Evolutionary conservation across 768 basidiomycete species (phyloP), one percentile per base, ranked within the genome.

Genomic region (Dacryopinax primogenitus): DNA sequence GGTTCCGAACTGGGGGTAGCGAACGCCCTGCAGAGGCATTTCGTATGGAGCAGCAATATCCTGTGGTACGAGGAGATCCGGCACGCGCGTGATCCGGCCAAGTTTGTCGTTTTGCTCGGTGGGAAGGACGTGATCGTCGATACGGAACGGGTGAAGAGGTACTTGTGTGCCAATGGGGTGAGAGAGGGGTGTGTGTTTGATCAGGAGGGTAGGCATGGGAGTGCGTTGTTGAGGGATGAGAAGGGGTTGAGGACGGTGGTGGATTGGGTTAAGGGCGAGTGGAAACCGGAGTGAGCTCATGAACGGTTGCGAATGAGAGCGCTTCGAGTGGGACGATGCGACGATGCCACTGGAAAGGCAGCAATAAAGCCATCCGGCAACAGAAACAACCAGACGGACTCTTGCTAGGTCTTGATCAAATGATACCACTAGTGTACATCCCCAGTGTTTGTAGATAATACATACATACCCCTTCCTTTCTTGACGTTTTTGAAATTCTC

Each of bases 51-150:
- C 37, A 83, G 88, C 12, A 96, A 96, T 72, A 85, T 89, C 11
- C 78, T 97, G 12, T 97, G 88, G 84, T 89, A 84, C 67, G 90
- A 93, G 74, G 88, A 94, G 70, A 92, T 95, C 51, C 89, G 90
- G 0, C 80, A 91, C 71, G 87, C 86, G 16, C 76, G 79, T 16
- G 84, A 92, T 73, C 81, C 85, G 0, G 68, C 77, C 34, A 85
- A 83, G 71, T 83, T 86, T 0, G 74, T 86, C 62, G 88, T 91
- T 73, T 78, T 94, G 67, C 78, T 96, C 18, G 90, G 91, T n/a
- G 90, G 87, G 1, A 80, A 84, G 67, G 93, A 96, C 69, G 80
- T 79, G 23, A 90, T 98, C 69, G 75, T 95, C 64, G 82, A 87
- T 70, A 81, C 90, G 16, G 77, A 82, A 85, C 84, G 90, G 11